Evolutionary conservation across 805 yeast species (phyloP), one percentile per base, ranked within the genome.

Genomic region (Yueomyces sp.): DNA sequence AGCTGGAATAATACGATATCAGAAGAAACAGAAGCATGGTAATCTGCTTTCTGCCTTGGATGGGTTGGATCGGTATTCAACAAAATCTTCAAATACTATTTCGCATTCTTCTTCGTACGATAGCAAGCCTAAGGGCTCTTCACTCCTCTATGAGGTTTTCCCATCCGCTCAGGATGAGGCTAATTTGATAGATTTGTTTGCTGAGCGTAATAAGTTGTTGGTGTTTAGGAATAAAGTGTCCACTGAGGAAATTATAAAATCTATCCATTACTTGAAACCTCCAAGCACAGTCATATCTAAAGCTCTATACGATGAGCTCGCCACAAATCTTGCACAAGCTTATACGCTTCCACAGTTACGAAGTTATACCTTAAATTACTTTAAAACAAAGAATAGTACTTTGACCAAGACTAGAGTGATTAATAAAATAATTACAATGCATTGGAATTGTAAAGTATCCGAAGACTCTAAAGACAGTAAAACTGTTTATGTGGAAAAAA

Each of bases 241-340:
- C 8, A 42, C 40, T 26, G 56, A 56, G 33, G 61, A 59, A 43
- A 49, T 55, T 5, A 42, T 52, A 4, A 52, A 53, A 44, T 53
- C 64, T 3, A 60, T 60, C 3, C 52, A 52, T 30, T 50, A 53
- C 19, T 50, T 53, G 30, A 53, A 49, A 44, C 63, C 63, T n/a
- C 37, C 45, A 3, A 39, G 45, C 1, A 39, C n/a, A 8, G 38
- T 36, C 1, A 48, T 58, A 32, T 58, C 64, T 3, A 47, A 40
- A 37, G 46, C 48, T 12, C 42, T 54, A 19, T 53, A 49, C 42
- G 48, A 43, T 12, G 55, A 56, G 26, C 34, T 60, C 26, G 42
- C 42, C 8, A 47, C 47, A 9, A 41, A 52, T 28, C 40, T 60
- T 34, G 52, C 50, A 4, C 45, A 49, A 11, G 52, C 59, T 5